Base-by-base conservation (phyloP, 1,284 basidiomycete species). In the Puccinia triticina region DNA sequence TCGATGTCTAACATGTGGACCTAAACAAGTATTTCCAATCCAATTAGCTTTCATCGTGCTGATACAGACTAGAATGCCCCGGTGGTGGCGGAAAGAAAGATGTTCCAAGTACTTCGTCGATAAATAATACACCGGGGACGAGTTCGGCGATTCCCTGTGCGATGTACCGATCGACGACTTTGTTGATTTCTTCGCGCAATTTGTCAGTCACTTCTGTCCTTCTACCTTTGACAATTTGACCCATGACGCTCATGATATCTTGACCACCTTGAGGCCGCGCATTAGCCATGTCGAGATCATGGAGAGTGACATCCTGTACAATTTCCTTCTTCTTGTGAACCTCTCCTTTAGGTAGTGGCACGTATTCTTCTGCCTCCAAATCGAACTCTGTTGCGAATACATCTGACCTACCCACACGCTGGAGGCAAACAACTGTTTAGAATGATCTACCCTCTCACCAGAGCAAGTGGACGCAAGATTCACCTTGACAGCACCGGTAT, bases 1-100 rank as follows among this genome's bases (percentile, higher is more conserved):
- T 99, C 97, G 87, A 98, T 96, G 88, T 99, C 96, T 84, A 99
- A 92, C 96, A 98, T 98, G 89, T 99, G 96, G 29, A 98, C 95
- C 94, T 96, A 85, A 43, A 43, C 53, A 55, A 3, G 16, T 64
- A 12, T 23, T 43, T 37, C 18, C 29, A 46, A 18, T 48, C 14
- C 26, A 4, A 61, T 61, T 34, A 61, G 59, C 16, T 61, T 12
- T n/a, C 46, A 34, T 23, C 23, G 57, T 48, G 40, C 16, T n/a
- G 32, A 66, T 10, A 21, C n/a, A 55, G 55, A 18, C 29, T 14
- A 23, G 16, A n/a, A 75, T 50, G 18, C 26, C 26, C 18, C 12
- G 76, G 53, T 34, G 26, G 26, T 29, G n/a, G 34, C 16, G 26
- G 23, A 72, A 77, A 37, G 77, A 55, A 32, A 18, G 16, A 26